Conservation (phyloP, 1,284 basidiomycete genomes). For the Moesziomyces antarcticus region DNA sequence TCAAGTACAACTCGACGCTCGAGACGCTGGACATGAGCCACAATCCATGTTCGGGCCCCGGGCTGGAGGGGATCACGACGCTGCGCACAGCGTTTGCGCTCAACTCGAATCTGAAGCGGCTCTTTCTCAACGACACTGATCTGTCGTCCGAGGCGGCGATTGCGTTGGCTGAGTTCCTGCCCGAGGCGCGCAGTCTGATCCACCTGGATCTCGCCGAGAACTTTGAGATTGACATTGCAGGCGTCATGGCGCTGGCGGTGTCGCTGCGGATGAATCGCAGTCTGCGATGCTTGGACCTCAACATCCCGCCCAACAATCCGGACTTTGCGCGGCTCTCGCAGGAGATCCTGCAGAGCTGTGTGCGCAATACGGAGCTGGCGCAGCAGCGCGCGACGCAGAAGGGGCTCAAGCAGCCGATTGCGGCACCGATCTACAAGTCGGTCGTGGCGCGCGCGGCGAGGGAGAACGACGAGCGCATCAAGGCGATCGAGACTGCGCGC, state of each 20-base stretch:
- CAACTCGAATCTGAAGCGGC: slow-evolving; percentile 88
- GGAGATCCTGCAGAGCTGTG: slow-evolving; percentile 77
- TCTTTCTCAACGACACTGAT: slow-evolving; percentile 87
- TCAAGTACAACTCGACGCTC: slow-evolving; percentile 93
- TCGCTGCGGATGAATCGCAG: slow-evolving; percentile 83
- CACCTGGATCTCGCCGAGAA: slow-evolving; percentile 75
- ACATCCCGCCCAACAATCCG: slow-evolving; percentile 86
- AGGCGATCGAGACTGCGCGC: slow-evolving; percentile 37
- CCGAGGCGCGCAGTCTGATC: slow-evolving; percentile 84
- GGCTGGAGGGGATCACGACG: slow-evolving; percentile 76
- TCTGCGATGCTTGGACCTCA: slow-evolving; percentile 91
- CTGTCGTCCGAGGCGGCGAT: slow-evolving; percentile 89
- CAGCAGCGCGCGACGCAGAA: slow-evolving; percentile 45
- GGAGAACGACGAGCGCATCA: slow-evolving; percentile 53
- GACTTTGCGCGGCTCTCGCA: slow-evolving; percentile 77
- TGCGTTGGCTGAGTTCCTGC: slow-evolving; percentile 93
- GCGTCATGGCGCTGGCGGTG: slow-evolving; percentile 88
- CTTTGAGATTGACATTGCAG: slow-evolving; percentile 80
- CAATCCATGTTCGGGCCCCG: slow-evolving; percentile 91
- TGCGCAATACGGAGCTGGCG: slow-evolving; percentile 71
- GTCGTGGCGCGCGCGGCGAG: slow-evolving; percentile 55
- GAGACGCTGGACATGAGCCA: slow-evolving; percentile 92
- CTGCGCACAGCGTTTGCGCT: slow-evolving; percentile 86
- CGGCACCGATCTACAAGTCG: slow-evolving; percentile 63
- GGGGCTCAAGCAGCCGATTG: slow-evolving; percentile 55